Evolutionary conservation across 768 basidiomycete genomes (phyloP), one percentile per base, ranked within the genome.

Genomic region (Tricholomella constricta): DNA sequence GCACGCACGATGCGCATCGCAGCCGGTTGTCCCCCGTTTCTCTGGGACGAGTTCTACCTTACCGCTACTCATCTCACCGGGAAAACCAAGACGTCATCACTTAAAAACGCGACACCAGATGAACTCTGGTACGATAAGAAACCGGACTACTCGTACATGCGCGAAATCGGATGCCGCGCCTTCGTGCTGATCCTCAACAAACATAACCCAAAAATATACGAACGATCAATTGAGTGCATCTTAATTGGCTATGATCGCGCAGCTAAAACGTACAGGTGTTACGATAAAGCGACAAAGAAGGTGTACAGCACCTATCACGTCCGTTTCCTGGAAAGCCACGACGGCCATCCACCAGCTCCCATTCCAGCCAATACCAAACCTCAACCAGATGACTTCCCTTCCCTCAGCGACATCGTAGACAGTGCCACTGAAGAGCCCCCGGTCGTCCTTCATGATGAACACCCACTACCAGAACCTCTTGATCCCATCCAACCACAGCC

Each of bases 211-310:
- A 65, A 65, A 26, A 55, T 66, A 22, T 63, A 46, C 32, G 54
- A 54, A 14, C 54, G 52, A 3, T 60, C 61, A 2, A 20, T 61
- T 26, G 68, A 72, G 58, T 75, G 76, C 48, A 51, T 70, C 2
- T 72, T 73, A 38, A 63, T 76, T 48, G 71, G 76, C 2, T 77
- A 75, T 51, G 60, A 65, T 2, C 32, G 48, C 2, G 57, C 61
- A 26, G 61, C 69, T 4, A 73, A 73, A 52, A 70, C 64, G 2
- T 77, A 68, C 47, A 51, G 59, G 15, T 64, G 67, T 57, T 69
- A 68, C 32, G 53, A 74, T 43, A 51, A 55, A 5, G 17, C 22
- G 6, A 51, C 62, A 1, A 12, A 49, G 11, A 52, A 50, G 1
- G 47, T 65, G 11, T 27, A 63, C 40, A 57, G 47, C 2, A 63